Evolutionary conservation across 78 protist genomes (phyloP), one percentile per base, ranked within the genome.

Genomic region (slime mould (Dictyostelium discoideum)): DNA sequence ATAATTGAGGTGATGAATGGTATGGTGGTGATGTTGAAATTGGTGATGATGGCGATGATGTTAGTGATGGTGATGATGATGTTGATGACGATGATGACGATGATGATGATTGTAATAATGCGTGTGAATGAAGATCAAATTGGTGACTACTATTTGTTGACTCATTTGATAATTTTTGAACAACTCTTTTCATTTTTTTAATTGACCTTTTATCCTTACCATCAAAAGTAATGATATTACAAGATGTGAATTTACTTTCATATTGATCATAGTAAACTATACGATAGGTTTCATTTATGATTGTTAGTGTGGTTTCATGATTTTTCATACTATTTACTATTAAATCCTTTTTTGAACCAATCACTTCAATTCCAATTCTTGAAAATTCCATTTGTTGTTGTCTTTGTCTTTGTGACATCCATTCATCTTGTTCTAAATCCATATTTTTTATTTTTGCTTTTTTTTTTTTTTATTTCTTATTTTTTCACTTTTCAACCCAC

Each of bases 161-260:
- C 40, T 16, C 44, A 42, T 42, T 42, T 40, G 8, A 42, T n/a
- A 83, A 5, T 11, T 46, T 63, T n/a, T n/a, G 54, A 1, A 89
- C 85, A 5, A 87, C 48, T 50, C 77, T 81, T 46, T 73, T 81
- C 26, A 90, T 16, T 18, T 82, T 83, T 13, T 90, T 87, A 5
- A 82, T 13, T 46, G 89, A 63, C 8, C 76, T 83, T 67, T 54
- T 78, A 67, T 63, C 73, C 48, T 80, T 80, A 24, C 84, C 60
- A 50, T 90, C 95, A 26, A 90, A 90, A 0, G 32, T 42, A 37
- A 82, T 82, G 5, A 90, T 18, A 73, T 90, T 90, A 40, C 95
- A 90, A 2, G 29, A n/a, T 48, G 74, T 89, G 24, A 90, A 65
- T 20, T 50, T 82, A 37, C 74, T 54, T 3, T 90, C 95, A 16